Evolutionary conservation across 2,329 filamentous ascomycete species (phyloP).

Genomic region (Malbranchea zuffiana): DNA sequence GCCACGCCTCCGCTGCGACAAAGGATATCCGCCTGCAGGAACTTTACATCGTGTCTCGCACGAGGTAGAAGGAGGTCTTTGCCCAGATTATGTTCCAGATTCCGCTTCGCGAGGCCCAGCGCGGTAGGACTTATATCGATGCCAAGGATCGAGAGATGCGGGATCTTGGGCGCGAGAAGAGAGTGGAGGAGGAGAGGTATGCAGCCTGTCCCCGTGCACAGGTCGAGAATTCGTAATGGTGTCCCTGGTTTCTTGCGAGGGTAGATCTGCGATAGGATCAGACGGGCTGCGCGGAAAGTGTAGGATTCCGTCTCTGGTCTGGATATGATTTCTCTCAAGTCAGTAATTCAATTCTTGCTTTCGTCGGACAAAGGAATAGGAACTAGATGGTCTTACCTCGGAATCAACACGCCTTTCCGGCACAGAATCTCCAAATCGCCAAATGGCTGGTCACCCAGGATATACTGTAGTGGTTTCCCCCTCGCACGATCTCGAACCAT

Average conservation of each 20-base stretch:
- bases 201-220: slow-evolving; percentile 87
- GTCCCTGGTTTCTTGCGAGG: slow-evolving; percentile 8
- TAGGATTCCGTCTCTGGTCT: slow-evolving; percentile 62
- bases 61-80: slow-evolving; percentile 19
- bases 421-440: slow-evolving; percentile 71
- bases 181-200: slow-evolving; percentile 68
- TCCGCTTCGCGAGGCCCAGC: slow-evolving; percentile 53
- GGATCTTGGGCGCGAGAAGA: slow-evolving; percentile 39
- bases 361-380: background rate
- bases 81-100: slow-evolving; percentile 46
- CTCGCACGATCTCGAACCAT: slow-evolving; percentile 36
- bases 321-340: background rate
- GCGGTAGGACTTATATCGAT: slow-evolving; percentile 62
- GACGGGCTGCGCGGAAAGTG: slow-evolving; percentile 44
- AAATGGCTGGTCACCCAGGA: slow-evolving; percentile 81
- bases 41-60: slow-evolving; percentile 31
- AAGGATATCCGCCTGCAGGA: slow-evolving; percentile 39
- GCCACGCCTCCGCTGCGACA: background rate
- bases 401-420: slow-evolving; percentile 69
- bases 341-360: background rate
- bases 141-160: slow-evolving; percentile 47
- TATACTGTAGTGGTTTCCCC: slow-evolving; percentile 80
- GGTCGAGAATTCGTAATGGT: slow-evolving; percentile 58
- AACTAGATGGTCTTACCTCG: slow-evolving; percentile 41
- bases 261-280: slow-evolving; percentile 25